A percentile compares a stretch with the other conserved stretches of the same genome.
phyloP scores from a whole-genome alignment of 352 stramenopile species.

The Thalassiosira pacifica region DNA sequence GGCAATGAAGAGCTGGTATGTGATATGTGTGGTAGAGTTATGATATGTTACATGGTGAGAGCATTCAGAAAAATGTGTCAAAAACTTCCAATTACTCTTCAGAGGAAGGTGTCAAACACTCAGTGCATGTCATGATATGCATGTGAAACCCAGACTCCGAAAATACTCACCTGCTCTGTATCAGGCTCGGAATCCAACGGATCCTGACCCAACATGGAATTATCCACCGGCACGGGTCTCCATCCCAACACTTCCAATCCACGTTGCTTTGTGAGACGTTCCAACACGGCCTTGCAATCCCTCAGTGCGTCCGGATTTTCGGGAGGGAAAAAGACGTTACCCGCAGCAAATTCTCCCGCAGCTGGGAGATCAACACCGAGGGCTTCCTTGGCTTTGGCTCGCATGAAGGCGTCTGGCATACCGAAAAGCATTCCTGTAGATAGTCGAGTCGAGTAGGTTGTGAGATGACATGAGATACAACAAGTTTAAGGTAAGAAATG shows the following conservation, averaged over 20 bases:
- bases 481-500: no score
- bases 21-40: conserved; percentile 79
- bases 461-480: not conserved
- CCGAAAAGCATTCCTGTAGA: conserved; percentile 93
- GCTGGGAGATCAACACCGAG: conserved; percentile 87
- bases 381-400: conserved; percentile 88
- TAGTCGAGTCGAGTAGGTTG: not conserved
- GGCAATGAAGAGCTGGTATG: conserved; percentile 78
- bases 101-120: no score
- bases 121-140: no score
- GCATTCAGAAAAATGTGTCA: no score
- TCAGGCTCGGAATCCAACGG: conserved; percentile 93
- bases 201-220: conserved; percentile 92
- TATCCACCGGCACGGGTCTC: conserved; percentile 93
- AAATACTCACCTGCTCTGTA: conserved; percentile 88
- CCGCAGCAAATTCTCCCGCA: conserved; percentile 91
- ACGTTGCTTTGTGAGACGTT: conserved; percentile 88
- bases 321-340: conserved; percentile 91
- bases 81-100: no score
- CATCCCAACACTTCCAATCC: conserved; percentile 93
- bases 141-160: no score
- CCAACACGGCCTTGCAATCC: conserved; percentile 81
- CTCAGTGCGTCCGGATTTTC: conserved; percentile 75
- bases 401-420: conserved; percentile 95
- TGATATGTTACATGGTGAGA: not conserved